These are phyloP conservation scores for Acanthamoeba castellanii DNA, from an alignment of 208 protist genomes.

Conservation along the genomic window DNA sequence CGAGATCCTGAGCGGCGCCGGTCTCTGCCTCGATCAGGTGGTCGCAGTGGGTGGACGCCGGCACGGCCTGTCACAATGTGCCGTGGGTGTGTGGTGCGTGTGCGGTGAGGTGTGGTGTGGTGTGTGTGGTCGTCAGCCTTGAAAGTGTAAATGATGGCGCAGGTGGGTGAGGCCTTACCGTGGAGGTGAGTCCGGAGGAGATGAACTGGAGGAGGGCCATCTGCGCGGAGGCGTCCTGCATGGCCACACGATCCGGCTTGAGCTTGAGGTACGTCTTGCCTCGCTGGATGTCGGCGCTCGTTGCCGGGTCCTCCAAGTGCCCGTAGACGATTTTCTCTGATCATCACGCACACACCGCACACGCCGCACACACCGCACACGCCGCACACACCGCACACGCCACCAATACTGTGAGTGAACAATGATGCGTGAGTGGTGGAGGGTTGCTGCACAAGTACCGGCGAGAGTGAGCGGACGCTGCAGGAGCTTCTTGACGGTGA, in stretches of 20 bases:
- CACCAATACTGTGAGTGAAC: too few relatives aligned
- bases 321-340: constrained; percentile 91
- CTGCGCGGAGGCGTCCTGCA: constrained; percentile 92
- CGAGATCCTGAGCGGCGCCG: constrained; percentile 86
- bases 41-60: constrained; percentile 93
- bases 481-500: neutral
- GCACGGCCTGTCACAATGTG: constrained; percentile 84
- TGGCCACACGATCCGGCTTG: constrained; percentile 91
- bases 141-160: neutral
- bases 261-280: constrained; percentile 91
- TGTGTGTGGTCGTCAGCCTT: too few relatives aligned
- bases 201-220: constrained; percentile 95
- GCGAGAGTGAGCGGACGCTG: constrained; percentile 66
- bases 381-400: too few relatives aligned
- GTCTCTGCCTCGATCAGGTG: constrained; percentile 92
- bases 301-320: constrained; percentile 89
- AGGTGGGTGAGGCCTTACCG: neutral
- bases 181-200: neutral
- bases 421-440: too few relatives aligned
- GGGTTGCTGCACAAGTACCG: neutral
- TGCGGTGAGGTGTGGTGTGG: too few relatives aligned
- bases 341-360: too few relatives aligned
- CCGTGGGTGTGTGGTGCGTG: too few relatives aligned
- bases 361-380: too few relatives aligned
- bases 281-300: constrained; percentile 87